These are phyloP conservation scores for Exophiala sideris DNA, from an alignment of 2,329 filamentous ascomycete genomes.

Conservation along the genomic window DNA sequence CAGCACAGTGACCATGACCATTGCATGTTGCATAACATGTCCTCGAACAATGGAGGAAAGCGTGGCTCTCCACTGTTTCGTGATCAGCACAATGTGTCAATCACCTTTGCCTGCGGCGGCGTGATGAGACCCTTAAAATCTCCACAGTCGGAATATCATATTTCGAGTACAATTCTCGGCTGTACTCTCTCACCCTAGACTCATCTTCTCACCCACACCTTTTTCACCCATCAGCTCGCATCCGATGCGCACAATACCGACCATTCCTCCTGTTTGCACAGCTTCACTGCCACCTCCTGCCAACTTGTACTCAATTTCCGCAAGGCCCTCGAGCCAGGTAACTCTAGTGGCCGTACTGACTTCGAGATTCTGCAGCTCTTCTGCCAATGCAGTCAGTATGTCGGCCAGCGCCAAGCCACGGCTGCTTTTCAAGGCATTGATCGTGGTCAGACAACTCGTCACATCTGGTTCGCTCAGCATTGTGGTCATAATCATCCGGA, in stretches of 20 bases:
- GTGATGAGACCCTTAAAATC: not conserved
- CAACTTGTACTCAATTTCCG: slow-evolving; percentile 87
- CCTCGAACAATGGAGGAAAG: no score
- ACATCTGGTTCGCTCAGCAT: slow-evolving; percentile 82
- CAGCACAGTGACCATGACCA: no score
- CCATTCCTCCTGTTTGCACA: slow-evolving; percentile 88
- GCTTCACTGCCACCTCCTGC: slow-evolving; percentile 81
- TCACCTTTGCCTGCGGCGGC: not conserved
- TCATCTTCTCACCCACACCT: slow-evolving; percentile 29
- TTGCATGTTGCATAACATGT: no score
- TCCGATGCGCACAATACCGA: slow-evolving; percentile 82
- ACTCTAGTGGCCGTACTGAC: slow-evolving; percentile 85
- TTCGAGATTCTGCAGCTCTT: slow-evolving; percentile 77
- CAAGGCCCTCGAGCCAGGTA: slow-evolving; percentile 84
- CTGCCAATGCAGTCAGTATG: slow-evolving; percentile 80
- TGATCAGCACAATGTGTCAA: no score
- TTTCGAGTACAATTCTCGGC: not conserved
- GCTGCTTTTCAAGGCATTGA: slow-evolving; percentile 80
- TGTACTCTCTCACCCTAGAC: slow-evolving; percentile 10
- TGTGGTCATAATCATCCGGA: slow-evolving; percentile 77
- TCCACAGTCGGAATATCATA: not conserved
- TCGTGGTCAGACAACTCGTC: slow-evolving; percentile 79
- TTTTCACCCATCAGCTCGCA: slow-evolving; percentile 66
- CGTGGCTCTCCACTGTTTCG: no score
- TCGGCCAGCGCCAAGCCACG: slow-evolving; percentile 90